phyloP scores from a whole-genome alignment of 2,329 filamentous ascomycete species.

The Cladophialophora psammophila region DNA sequence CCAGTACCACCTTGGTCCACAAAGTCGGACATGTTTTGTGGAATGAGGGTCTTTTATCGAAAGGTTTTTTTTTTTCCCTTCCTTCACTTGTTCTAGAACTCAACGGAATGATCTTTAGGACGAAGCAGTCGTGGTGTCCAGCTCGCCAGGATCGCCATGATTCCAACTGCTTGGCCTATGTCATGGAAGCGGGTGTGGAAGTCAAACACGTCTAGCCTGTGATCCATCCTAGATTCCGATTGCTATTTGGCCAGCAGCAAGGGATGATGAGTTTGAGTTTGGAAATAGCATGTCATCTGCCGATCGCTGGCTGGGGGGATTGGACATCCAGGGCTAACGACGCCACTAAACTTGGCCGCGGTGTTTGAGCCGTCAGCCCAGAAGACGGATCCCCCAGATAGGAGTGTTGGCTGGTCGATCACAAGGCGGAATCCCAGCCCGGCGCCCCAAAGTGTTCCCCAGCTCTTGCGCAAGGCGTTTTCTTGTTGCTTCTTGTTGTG shows the following conservation, averaged over 20 bases:
- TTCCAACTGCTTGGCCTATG: not conserved
- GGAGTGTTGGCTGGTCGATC: slow-evolving; percentile 10
- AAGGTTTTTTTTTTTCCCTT: slow-evolving; percentile 3
- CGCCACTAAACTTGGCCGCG: slow-evolving; percentile 24
- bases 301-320: slow-evolving; percentile 20
- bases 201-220: not conserved
- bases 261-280: slow-evolving; percentile 19
- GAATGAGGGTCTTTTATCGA: not conserved
- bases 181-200: not conserved
- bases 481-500: slow-evolving; percentile 9
- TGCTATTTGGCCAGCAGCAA: not conserved
- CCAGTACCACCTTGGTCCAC: slow-evolving; percentile 18
- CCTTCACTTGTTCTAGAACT: not conserved
- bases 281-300: slow-evolving; percentile 21
- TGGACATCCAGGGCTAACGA: not conserved
- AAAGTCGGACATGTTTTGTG: not conserved
- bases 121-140: not conserved
- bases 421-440: slow-evolving; percentile 9
- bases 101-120: not conserved
- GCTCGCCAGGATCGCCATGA: not conserved
- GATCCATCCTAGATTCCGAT: not conserved
- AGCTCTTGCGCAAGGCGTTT: slow-evolving; percentile 8
- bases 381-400: slow-evolving; percentile 13
- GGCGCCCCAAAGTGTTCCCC: not conserved
- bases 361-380: slow-evolving; percentile 24